Conservation (phyloP, 2,329 filamentous ascomycete genomes). For the Teratosphaeria gauchensis region DNA sequence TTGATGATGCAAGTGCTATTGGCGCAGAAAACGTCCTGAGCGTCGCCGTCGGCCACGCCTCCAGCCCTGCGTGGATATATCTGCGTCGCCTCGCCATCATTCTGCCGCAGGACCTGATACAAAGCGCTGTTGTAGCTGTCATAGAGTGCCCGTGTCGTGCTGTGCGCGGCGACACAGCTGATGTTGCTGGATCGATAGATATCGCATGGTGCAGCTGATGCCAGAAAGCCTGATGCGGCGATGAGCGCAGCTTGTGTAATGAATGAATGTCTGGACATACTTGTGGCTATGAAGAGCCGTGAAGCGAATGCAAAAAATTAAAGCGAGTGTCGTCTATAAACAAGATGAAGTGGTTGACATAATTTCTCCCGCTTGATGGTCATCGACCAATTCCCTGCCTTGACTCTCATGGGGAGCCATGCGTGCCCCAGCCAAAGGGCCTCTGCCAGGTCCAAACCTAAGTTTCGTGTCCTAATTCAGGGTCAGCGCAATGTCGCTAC, state of each 20-base stretch:
- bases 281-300: neutral
- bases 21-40: constrained; percentile 51
- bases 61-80: constrained; percentile 47
- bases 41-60: constrained; percentile 51
- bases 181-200: constrained; percentile 50
- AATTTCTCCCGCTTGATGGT: neutral
- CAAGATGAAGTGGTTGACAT: neutral
- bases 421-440: no score
- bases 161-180: constrained; percentile 56
- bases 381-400: neutral
- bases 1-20: constrained; percentile 54
- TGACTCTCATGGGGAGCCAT: neutral
- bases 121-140: constrained; percentile 43
- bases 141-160: constrained; percentile 56
- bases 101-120: constrained; percentile 51
- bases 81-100: constrained; percentile 39
- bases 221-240: constrained; percentile 30
- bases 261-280: neutral
- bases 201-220: constrained; percentile 50
- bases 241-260: constrained; percentile 25
- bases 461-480: neutral
- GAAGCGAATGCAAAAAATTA: neutral
- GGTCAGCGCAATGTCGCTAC: neutral
- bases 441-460: neutral
- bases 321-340: neutral